phyloP scores from a whole-genome alignment of 2,329 filamentous ascomycete genomes.

The Aspergillus jensenii region DNA sequence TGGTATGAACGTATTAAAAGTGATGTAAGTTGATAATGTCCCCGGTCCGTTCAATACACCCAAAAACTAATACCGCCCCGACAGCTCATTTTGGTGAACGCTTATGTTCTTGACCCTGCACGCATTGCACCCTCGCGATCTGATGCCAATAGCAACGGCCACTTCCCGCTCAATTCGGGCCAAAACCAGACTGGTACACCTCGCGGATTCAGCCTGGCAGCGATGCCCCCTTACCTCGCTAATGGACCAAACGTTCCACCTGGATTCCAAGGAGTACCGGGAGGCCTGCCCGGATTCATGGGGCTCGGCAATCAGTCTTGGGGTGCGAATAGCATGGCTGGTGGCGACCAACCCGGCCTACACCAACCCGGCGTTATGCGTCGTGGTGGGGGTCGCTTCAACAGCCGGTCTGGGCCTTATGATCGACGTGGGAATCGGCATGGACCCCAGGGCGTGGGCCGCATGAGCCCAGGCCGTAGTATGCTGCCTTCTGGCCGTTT shows the following conservation, averaged over 20 bases:
- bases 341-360: constrained; percentile 41
- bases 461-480: constrained; percentile 45
- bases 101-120: constrained; percentile 89
- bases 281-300: constrained; percentile 34
- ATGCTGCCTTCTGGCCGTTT: constrained; percentile 33
- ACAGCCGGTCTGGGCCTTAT: constrained; percentile 69
- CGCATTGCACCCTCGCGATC: constrained; percentile 92
- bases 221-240: constrained; percentile 62
- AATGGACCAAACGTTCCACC: constrained; percentile 41
- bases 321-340: constrained; percentile 30
- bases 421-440: constrained; percentile 64
- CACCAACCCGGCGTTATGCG: constrained; percentile 67
- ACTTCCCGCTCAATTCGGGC: constrained; percentile 79
- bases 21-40: constrained; percentile 63
- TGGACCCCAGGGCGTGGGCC: constrained; percentile 52
- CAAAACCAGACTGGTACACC: constrained; percentile 81
- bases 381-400: constrained; percentile 62
- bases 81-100: constrained; percentile 85
- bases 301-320: constrained; percentile 30
- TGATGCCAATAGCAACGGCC: constrained; percentile 92
- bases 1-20: constrained; percentile 79
- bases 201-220: constrained; percentile 83
- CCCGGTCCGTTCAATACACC: background rate
- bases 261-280: constrained; percentile 33
- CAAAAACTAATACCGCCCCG: constrained; percentile 32